phyloP scores from a whole-genome alignment of 805 yeast genomes.

The Ogataea nakhonphanomensis region DNA sequence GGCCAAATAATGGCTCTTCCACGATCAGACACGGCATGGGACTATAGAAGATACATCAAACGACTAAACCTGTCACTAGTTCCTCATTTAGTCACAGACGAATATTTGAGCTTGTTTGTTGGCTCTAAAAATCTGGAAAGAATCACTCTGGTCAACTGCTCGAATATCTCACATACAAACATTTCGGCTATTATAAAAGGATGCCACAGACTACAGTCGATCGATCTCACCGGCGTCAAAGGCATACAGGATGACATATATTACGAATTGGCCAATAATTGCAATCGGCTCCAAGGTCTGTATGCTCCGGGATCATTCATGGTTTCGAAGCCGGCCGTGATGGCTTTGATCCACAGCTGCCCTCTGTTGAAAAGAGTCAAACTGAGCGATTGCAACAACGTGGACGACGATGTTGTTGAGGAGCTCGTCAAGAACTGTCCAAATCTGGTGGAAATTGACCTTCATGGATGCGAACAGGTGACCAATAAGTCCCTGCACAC shows the following conservation, averaged over 20 bases:
- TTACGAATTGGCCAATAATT: slow-evolving; percentile 60
- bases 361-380: slow-evolving; percentile 79
- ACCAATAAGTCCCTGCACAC: slow-evolving; percentile 58
- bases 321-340: slow-evolving; percentile 65
- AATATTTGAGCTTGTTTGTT: slow-evolving; percentile 53
- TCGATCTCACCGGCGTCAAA: slow-evolving; percentile 80
- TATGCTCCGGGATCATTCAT: slow-evolving; percentile 81
- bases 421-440: slow-evolving; percentile 70
- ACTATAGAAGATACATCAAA: slow-evolving; percentile 65
- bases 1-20: slow-evolving; percentile 52
- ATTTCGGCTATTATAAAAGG: slow-evolving; percentile 58
- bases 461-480: slow-evolving; percentile 75
- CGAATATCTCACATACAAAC: slow-evolving; percentile 56
- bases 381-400: slow-evolving; percentile 63
- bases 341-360: slow-evolving; percentile 56
- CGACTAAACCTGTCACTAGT: slow-evolving; percentile 78
- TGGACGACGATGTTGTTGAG: slow-evolving; percentile 61
- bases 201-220: slow-evolving; percentile 73
- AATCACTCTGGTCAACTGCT: slow-evolving; percentile 79
- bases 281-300: slow-evolving; percentile 80
- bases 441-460: slow-evolving; percentile 82
- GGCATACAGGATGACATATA: slow-evolving; percentile 70
- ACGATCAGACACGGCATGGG: slow-evolving; percentile 52
- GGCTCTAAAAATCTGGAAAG: slow-evolving; percentile 80
- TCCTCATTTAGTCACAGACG: slow-evolving; percentile 63